A percentile compares a stretch with the other conserved stretches of the same genome.
Evolutionary conservation across 208 protist species (phyloP).

Genomic region (Borovskyia barvae): DNA sequence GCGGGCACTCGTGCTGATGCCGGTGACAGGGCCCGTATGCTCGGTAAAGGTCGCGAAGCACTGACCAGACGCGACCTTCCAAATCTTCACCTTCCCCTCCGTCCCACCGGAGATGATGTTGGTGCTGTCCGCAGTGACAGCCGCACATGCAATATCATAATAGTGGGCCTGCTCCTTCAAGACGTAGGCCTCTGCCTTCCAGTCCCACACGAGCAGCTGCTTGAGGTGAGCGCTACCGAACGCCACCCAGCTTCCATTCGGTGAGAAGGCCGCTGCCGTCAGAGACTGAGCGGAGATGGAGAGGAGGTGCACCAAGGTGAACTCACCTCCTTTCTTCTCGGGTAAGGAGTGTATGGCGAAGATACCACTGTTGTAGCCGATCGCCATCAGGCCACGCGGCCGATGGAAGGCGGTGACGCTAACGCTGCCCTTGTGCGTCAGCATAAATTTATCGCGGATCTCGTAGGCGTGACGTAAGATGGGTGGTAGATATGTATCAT

Average conservation of each 20-base stretch:
- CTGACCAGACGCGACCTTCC: slow-evolving; percentile 87
- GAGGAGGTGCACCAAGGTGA: slow-evolving; percentile 82
- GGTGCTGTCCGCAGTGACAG: slow-evolving; percentile 86
- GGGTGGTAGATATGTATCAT: slow-evolving; percentile 66
- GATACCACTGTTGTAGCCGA: slow-evolving; percentile 90
- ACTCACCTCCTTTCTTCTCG: slow-evolving; percentile 24
- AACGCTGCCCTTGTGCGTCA: slow-evolving; percentile 87
- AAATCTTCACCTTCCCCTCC: slow-evolving; percentile 94
- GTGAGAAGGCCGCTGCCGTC: slow-evolving; percentile 81
- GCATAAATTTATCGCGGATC: slow-evolving; percentile 82
- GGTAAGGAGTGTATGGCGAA: slow-evolving; percentile 84
- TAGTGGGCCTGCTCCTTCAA: slow-evolving; percentile 93
- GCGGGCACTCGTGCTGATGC: slow-evolving; percentile 72
- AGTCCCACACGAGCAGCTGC: slow-evolving; percentile 95
- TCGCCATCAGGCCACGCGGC: slow-evolving; percentile 69
- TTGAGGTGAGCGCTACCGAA: slow-evolving; percentile 88
- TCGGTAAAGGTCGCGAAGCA: slow-evolving; percentile 94
- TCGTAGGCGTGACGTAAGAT: slow-evolving; percentile 82
- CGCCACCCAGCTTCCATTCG: slow-evolving; percentile 82
- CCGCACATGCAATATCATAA: slow-evolving; percentile 88
- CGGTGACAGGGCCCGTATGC: slow-evolving; percentile 82
- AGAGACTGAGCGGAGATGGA: slow-evolving; percentile 91
- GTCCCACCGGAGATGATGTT: slow-evolving; percentile 90
- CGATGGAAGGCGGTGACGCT: slow-evolving; percentile 77
- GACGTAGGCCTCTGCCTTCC: slow-evolving; percentile 90